Conservation (phyloP, 164 flowering plant species). For the Vitis rupestris region DNA sequence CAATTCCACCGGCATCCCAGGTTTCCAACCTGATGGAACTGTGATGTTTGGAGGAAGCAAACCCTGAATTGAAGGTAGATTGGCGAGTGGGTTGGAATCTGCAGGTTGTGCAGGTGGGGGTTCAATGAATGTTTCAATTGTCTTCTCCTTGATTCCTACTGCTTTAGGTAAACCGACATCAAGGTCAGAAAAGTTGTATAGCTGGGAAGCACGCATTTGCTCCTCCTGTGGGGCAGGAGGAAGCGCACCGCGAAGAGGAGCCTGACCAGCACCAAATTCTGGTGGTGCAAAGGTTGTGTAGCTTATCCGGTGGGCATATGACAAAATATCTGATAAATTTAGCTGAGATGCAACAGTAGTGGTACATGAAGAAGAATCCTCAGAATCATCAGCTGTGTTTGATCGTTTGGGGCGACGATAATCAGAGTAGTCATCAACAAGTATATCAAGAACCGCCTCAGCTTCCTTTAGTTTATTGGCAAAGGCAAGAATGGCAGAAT, state of each 20-base stretch:
- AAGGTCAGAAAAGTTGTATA: conserved; percentile 75
- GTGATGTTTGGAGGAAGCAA: conserved; percentile 56
- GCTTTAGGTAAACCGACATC: conserved; percentile 82
- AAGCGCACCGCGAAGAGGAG: conserved; percentile 84
- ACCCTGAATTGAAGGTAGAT: conserved; percentile 44
- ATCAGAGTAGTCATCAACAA: conserved; percentile 86
- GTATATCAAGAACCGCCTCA: conserved; percentile 70
- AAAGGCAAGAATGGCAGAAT: conserved; percentile 57
- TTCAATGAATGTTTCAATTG: conserved; percentile 65
- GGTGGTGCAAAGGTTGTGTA: conserved; percentile 98
- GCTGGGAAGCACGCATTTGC: conserved; percentile 93
- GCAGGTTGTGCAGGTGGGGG: conserved; percentile 25
- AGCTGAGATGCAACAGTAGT: conserved; percentile 51
- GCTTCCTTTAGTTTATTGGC: conserved; percentile 72
- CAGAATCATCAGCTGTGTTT: conserved; percentile 24
- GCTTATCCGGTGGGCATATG: conserved; percentile 85
- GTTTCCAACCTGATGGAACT: conserved; percentile 90
- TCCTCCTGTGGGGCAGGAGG: conserved; percentile 99
- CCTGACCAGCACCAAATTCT: conserved; percentile 86
- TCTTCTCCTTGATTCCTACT: conserved; percentile 48
- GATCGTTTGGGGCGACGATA: conserved; percentile 55
- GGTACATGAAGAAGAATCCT: conserved; percentile 19
- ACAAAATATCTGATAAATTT: conserved; percentile 63
- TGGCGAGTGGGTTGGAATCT: conserved; percentile 29
- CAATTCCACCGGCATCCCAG: conserved; percentile 93